Evolutionary conservation across 2,329 filamentous ascomycete species (phyloP).

Genomic region (Fusarium marasasianum): DNA sequence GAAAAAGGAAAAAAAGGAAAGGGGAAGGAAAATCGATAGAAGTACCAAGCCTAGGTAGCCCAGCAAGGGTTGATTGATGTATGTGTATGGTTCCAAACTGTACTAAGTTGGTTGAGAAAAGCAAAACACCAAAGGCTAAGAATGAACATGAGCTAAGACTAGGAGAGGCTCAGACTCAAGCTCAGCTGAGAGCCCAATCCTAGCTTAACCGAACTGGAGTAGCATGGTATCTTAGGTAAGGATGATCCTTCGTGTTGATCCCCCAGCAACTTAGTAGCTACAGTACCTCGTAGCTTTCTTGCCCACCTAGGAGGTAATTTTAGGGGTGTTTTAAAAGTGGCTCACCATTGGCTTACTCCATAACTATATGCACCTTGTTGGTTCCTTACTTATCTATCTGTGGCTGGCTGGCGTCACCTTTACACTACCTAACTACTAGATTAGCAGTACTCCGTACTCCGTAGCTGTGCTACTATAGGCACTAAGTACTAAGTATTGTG

Average conservation of each 20-base stretch:
- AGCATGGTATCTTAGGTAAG: not conserved
- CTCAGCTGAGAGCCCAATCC: not conserved
- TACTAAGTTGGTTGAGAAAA: conserved; percentile 7
- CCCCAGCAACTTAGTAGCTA: not conserved
- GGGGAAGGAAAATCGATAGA: not conserved
- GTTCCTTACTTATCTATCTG: not conserved
- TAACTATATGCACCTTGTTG: not conserved
- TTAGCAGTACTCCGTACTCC: not conserved
- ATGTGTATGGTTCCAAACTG: not conserved
- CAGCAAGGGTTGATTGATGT: conserved; percentile 3
- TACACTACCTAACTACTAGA: not conserved
- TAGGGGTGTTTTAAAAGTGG: conserved; percentile 3
- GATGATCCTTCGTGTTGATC: conserved; percentile 20
- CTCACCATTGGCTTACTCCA: not conserved
- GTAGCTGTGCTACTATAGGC: not conserved
- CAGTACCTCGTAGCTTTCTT: not conserved
- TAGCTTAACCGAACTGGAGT: not conserved
- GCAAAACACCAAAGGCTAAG: conserved; percentile 12
- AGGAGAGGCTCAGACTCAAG: not conserved
- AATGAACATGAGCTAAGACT: not conserved
- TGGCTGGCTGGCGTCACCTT: not conserved
- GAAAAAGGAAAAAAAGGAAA: not conserved
- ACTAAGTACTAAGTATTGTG: not conserved
- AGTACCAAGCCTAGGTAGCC: not conserved
- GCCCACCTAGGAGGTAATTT: not conserved